These are phyloP conservation scores for Cryphonectria nitschkei DNA, from an alignment of 2,329 filamentous ascomycete species.

Conservation along the genomic window DNA sequence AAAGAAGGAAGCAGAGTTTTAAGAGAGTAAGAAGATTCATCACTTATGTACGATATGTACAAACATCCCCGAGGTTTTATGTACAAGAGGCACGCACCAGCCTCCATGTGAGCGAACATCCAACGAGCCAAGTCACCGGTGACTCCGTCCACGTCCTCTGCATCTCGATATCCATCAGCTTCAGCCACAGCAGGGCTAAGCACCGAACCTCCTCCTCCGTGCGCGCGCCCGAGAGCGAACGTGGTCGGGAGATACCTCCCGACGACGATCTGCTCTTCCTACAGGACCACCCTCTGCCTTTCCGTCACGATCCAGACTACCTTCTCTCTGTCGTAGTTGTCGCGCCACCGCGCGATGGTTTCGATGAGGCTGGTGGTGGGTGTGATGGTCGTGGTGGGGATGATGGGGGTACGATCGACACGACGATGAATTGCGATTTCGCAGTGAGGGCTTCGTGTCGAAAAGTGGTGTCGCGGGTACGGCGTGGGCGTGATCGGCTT, in stretches of 20 bases:
- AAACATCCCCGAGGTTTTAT: background rate
- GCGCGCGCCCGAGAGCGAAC: constrained; percentile 7
- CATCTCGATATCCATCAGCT: constrained; percentile 24
- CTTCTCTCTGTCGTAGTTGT: constrained; percentile 20
- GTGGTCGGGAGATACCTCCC: constrained; percentile 14
- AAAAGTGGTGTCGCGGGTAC: constrained; percentile 40
- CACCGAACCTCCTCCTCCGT: constrained; percentile 16
- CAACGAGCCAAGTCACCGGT: background rate
- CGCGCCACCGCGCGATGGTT: constrained; percentile 18
- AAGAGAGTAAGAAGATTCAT: background rate
- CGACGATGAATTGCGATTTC: constrained; percentile 31
- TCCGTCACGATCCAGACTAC: constrained; percentile 17
- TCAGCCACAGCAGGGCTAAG: constrained; percentile 10
- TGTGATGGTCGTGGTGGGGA: constrained; percentile 22
- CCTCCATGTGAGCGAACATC: background rate
- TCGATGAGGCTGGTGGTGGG: constrained; percentile 16
- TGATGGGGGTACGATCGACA: constrained; percentile 25
- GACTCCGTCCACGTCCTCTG: constrained; percentile 40
- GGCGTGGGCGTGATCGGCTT: constrained; percentile 38
- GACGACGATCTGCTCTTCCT: constrained; percentile 8
- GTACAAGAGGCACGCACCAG: constrained; percentile 6
- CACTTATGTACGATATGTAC: constrained; percentile 18
- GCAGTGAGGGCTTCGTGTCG: constrained; percentile 37
- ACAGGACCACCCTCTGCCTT: constrained; percentile 4
- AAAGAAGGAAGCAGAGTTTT: background rate